Conservation (phyloP, 148 eudicot species). For the Diospyros kaki region DNA sequence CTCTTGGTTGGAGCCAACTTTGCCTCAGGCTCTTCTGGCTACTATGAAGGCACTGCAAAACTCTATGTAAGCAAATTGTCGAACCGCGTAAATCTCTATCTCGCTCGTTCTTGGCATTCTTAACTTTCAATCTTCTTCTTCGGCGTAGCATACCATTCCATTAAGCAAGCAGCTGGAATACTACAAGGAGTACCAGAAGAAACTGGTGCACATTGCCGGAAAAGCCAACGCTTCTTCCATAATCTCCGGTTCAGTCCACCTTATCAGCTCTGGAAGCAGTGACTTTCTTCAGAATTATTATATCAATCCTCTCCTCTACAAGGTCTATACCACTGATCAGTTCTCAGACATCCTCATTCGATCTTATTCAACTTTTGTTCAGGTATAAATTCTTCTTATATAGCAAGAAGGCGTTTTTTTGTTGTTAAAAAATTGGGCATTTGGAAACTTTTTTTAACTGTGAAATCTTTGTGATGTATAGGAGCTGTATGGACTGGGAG, state of each 20-base stretch:
- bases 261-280: slow-evolving; percentile 57
- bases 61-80: slow-evolving; percentile 42
- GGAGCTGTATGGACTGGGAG: slow-evolving; percentile 57
- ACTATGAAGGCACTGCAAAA: slow-evolving; percentile 49
- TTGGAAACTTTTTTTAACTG: background rate
- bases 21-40: slow-evolving; percentile 66
- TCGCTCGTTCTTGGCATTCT: too few relatives aligned
- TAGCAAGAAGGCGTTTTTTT: too few relatives aligned
- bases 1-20: slow-evolving; percentile 60
- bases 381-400: slow-evolving; percentile 21
- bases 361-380: slow-evolving; percentile 38
- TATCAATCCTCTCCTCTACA: slow-evolving; percentile 58
- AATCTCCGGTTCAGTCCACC: slow-evolving; percentile 38
- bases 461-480: slow-evolving; percentile 16
- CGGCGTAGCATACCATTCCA: slow-evolving; percentile 38
- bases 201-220: slow-evolving; percentile 38
- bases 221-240: slow-evolving; percentile 41
- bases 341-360: slow-evolving; percentile 46
- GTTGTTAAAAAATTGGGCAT: too few relatives aligned
- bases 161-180: slow-evolving; percentile 42
- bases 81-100: too few relatives aligned
- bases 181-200: slow-evolving; percentile 51
- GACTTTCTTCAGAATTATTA: slow-evolving; percentile 69
- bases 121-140: background rate
- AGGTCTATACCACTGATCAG: slow-evolving; percentile 39